Evolutionary conservation across 257 asterid genomes (phyloP).

Genomic region (Plantago elongata): DNA sequence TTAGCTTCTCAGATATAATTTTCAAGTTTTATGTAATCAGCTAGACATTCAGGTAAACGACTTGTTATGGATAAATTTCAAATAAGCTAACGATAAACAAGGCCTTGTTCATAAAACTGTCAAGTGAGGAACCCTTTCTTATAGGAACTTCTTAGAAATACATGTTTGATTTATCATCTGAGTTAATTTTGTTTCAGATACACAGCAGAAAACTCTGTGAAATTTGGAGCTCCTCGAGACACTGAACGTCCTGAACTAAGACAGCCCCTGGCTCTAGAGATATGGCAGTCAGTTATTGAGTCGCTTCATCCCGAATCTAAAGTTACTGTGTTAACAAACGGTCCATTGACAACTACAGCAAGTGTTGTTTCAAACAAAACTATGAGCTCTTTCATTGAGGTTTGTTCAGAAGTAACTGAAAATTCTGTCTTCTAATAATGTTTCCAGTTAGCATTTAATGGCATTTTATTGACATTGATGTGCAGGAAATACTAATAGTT

Average conservation of each 20-base stretch:
- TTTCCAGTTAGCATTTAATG: not conserved
- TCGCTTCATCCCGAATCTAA: conserved; percentile 53
- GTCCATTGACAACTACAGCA: conserved; percentile 80
- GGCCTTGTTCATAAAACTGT: too few relatives aligned
- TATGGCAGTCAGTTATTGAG: conserved; percentile 56
- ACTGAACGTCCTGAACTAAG: conserved; percentile 74
- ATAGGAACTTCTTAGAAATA: not conserved
- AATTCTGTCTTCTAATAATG: not conserved
- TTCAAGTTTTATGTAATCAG: too few relatives aligned
- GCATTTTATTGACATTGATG: not conserved
- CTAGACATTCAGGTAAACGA: too few relatives aligned
- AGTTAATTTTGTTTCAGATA: conserved; percentile 38
- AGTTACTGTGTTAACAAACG: conserved; percentile 66
- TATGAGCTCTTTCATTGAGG: conserved; percentile 48
- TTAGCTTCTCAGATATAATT: not conserved
- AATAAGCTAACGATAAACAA: too few relatives aligned
- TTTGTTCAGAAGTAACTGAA: not conserved
- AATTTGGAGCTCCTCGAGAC: conserved; percentile 72
- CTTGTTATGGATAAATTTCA: too few relatives aligned
- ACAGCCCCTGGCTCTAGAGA: conserved; percentile 69
- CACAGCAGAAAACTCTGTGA: conserved; percentile 64
- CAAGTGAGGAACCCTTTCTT: too few relatives aligned
- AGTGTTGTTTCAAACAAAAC: conserved; percentile 48
- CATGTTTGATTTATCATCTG: not conserved
- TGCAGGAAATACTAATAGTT: conserved; percentile 64